These are phyloP conservation scores for Diplogelasinospora grovesii DNA, from an alignment of 495 filamentous ascomycete species.

Conservation along the genomic window DNA sequence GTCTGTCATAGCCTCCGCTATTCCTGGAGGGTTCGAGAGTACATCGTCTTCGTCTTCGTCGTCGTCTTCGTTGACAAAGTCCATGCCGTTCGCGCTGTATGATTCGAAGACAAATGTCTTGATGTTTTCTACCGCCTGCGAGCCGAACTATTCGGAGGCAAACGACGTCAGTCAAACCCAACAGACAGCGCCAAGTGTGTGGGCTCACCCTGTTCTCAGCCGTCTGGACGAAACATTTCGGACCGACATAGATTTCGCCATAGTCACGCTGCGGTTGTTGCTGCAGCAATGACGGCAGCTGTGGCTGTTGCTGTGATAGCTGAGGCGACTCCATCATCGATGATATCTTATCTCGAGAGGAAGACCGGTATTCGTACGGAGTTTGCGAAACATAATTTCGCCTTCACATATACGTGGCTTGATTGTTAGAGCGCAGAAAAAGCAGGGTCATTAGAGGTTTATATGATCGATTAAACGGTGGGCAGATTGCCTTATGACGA, in stretches of 20 bases:
- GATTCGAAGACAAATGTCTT: conserved; percentile 15
- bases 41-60: conserved; percentile 15
- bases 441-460: no score
- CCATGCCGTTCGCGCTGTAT: conserved; percentile 1
- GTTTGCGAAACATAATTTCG: no score
- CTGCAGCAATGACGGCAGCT: no score
- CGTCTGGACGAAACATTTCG: conserved; percentile 22
- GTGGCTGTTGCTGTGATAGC: no score
- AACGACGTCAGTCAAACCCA: not conserved
- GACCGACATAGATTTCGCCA: conserved; percentile 15
- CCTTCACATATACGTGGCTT: no score
- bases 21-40: not conserved
- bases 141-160: conserved; percentile 17
- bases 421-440: no score
- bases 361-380: no score
- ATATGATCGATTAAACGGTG: no score
- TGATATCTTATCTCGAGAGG: no score
- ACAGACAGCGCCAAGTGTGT: not conserved
- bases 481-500: no score
- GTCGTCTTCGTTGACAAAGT: conserved; percentile 13
- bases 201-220: conserved; percentile 22
- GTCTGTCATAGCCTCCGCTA: conserved; percentile 5
- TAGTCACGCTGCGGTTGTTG: not conserved
- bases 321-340: conserved; percentile 6
- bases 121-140: conserved; percentile 16